phyloP scores from a whole-genome alignment of 2,329 filamentous ascomycete species.

The Penicillium sp. region DNA sequence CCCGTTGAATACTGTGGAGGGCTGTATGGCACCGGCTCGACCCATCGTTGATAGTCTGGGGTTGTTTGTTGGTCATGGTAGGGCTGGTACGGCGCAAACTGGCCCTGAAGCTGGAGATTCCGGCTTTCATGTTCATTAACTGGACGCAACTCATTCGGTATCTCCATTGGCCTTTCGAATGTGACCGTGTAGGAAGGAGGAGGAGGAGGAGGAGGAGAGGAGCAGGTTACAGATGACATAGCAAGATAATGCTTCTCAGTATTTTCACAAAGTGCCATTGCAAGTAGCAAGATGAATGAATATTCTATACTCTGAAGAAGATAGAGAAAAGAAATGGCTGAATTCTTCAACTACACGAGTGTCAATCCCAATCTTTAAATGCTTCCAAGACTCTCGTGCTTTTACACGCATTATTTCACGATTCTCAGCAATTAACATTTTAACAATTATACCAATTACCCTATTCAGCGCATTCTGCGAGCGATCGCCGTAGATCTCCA shows the following conservation, averaged over 20 bases:
- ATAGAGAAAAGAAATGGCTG: background rate
- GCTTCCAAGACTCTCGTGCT: background rate
- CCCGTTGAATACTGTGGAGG: background rate
- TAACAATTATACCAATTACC: background rate
- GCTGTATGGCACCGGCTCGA: background rate
- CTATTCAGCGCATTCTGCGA: slow-evolving; percentile 5
- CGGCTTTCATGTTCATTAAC: background rate
- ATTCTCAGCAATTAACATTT: background rate
- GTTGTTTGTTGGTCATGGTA: background rate
- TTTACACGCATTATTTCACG: background rate
- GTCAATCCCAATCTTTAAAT: background rate
- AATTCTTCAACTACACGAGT: background rate
- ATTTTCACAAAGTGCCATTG: background rate
- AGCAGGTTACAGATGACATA: background rate
- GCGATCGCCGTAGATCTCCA: background rate
- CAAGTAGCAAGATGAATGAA: background rate
- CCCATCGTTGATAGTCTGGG: background rate
- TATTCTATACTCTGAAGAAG: background rate
- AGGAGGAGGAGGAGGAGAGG: background rate
- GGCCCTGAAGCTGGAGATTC: background rate
- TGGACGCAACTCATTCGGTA: background rate
- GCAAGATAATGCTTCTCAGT: background rate
- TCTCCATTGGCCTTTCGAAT: background rate
- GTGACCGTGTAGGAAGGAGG: background rate
- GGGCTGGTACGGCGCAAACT: background rate